Percentiles rank a stretch among this genome's conserved stretches.
phyloP scores from a whole-genome alignment of 306 rosid genomes.

The Quercus gilva region DNA sequence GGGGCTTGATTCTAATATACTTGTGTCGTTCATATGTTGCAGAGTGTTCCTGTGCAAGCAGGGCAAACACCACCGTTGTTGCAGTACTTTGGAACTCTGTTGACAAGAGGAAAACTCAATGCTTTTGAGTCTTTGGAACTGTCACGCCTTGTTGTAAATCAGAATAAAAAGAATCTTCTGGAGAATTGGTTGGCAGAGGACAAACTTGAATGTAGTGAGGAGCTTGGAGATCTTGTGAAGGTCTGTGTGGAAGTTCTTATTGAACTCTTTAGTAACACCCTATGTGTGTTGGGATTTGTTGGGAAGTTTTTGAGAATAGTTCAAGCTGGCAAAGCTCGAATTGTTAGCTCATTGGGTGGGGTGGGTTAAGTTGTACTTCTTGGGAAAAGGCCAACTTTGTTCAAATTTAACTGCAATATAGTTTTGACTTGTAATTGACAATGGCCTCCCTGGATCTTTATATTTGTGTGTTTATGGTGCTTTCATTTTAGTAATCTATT shows the following conservation, averaged over 20 bases:
- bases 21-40: constrained; percentile 19
- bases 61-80: constrained; percentile 99
- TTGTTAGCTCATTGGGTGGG: not conserved
- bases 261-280: not conserved
- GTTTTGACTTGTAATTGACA: not conserved
- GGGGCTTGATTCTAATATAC: not conserved
- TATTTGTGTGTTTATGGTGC: not conserved
- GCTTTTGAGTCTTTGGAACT: constrained; percentile 92
- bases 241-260: constrained; percentile 29
- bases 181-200: constrained; percentile 99
- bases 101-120: constrained; percentile 93
- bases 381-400: not conserved
- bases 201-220: constrained; percentile 99
- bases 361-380: not conserved
- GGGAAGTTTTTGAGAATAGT: not conserved
- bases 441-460: not conserved
- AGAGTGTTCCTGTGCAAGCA: constrained; percentile 99
- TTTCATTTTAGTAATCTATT: not conserved
- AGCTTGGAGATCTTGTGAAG: constrained; percentile 99
- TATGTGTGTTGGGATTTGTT: not conserved
- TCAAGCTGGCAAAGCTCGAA: not conserved
- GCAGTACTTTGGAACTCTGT: constrained; percentile 97
- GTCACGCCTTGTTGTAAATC: constrained; percentile 96
- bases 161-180: constrained; percentile 94
- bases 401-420: not conserved